phyloP scores from a whole-genome alignment of 1,284 basidiomycete species.

The Austroboletus olivaceoglutinosus region DNA sequence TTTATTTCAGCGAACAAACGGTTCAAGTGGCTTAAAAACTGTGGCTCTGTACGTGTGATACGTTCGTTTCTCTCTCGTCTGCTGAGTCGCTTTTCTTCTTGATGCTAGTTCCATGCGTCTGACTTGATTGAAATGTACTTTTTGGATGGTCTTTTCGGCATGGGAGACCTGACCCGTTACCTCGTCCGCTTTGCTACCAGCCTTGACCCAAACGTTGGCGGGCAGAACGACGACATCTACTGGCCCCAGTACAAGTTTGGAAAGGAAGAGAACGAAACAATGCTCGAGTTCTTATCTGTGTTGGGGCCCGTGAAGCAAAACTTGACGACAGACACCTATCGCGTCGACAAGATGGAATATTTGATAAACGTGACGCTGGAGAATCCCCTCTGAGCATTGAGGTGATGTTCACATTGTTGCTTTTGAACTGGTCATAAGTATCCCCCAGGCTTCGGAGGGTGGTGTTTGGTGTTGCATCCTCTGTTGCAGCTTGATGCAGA shows the following conservation, averaged over 20 bases:
- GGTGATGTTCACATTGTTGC: too few relatives aligned
- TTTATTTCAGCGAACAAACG: too few relatives aligned
- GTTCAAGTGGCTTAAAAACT: too few relatives aligned
- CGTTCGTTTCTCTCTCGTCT: too few relatives aligned
- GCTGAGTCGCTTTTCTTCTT: too few relatives aligned
- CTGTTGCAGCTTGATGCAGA: too few relatives aligned
- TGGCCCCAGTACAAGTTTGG: slow-evolving; percentile 53
- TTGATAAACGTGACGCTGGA: slow-evolving; percentile 38
- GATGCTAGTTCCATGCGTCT: slow-evolving; percentile 38
- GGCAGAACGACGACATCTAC: slow-evolving; percentile 24
- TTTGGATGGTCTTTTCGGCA: slow-evolving; percentile 1
- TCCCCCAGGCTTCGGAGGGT: too few relatives aligned
- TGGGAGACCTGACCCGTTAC: slow-evolving; percentile 40
- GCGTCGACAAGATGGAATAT: slow-evolving; percentile 41
- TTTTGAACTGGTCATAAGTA: too few relatives aligned
- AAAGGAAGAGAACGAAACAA: too few relatives aligned
- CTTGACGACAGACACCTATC: slow-evolving; percentile 43
- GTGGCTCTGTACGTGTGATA: too few relatives aligned
- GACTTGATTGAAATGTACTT: slow-evolving; percentile 42
- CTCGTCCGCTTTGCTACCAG: slow-evolving; percentile 42
- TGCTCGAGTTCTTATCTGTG: slow-evolving; percentile 48
- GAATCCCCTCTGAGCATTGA: slow-evolving; percentile 26
- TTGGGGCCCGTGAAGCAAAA: slow-evolving; percentile 28
- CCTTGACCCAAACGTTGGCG: slow-evolving; percentile 48
- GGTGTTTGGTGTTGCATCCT: too few relatives aligned